Evolutionary conservation across 768 basidiomycete species (phyloP).

Genomic region (Exidia glandulosa): DNA sequence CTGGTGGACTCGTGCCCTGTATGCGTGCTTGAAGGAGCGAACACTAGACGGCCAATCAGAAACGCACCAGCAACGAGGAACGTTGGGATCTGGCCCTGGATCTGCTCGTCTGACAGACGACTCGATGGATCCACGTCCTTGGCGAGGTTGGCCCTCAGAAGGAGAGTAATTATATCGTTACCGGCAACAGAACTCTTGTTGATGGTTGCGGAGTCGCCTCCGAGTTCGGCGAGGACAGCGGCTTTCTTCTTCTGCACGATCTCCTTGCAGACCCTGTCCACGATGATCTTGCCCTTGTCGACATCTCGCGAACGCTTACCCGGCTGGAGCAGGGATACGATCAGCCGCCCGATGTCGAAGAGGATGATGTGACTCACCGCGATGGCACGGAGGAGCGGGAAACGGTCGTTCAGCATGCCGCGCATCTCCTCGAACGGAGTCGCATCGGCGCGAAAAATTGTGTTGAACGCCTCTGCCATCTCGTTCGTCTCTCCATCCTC

Average conservation of each 20-base stretch:
- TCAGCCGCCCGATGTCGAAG: not conserved
- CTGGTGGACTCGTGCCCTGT: slow-evolving; percentile 12
- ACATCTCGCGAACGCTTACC: too few relatives aligned
- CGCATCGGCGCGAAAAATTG: slow-evolving; percentile 13
- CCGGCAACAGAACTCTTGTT: slow-evolving; percentile 4
- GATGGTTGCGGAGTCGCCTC: not conserved
- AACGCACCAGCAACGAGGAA: not conserved
- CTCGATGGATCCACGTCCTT: slow-evolving; percentile 5
- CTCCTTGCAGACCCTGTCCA: not conserved
- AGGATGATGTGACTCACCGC: not conserved
- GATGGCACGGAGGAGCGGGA: too few relatives aligned
- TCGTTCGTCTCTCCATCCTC: slow-evolving; percentile 17
- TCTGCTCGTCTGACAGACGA: slow-evolving; percentile 19
- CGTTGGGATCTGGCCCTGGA: slow-evolving; percentile 12
- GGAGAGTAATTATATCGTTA: slow-evolving; percentile 17
- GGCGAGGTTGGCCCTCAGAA: slow-evolving; percentile 22
- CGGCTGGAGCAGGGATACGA: not conserved
- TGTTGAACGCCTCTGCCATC: slow-evolving; percentile 23
- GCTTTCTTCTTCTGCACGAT: not conserved
- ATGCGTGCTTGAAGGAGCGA: not conserved
- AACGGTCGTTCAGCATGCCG: not conserved
- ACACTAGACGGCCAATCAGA: not conserved
- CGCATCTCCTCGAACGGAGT: not conserved
- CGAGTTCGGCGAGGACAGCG: not conserved
- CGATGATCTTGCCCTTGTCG: not conserved